phyloP scores from a whole-genome alignment of 148 eudicot genomes.

The Fagopyrum homotropicum region DNA sequence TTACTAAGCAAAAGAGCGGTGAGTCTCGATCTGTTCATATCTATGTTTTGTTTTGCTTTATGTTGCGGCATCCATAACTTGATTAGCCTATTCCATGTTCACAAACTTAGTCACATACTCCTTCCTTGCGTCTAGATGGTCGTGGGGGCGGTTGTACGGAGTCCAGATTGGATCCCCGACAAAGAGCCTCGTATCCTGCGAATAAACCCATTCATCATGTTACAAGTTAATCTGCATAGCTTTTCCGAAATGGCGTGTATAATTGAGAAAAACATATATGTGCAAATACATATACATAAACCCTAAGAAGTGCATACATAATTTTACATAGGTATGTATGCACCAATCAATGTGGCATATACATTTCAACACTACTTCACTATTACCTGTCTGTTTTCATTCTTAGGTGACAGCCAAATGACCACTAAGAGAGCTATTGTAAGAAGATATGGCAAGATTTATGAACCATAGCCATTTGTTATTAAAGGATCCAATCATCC shows the following conservation, averaged over 20 bases:
- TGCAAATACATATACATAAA: too few species aligned
- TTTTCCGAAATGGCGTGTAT: not conserved
- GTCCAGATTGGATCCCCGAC: conserved; percentile 92
- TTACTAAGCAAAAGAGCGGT: not conserved
- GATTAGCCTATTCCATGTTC: conserved; percentile 30
- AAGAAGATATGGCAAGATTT: too few species aligned
- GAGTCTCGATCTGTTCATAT: not conserved
- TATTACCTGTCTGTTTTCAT: too few species aligned
- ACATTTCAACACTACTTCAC: too few species aligned
- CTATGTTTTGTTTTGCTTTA: conserved; percentile 16
- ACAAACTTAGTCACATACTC: conserved; percentile 45
- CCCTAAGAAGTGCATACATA: too few species aligned
- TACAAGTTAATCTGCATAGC: not conserved
- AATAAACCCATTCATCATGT: not conserved
- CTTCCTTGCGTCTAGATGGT: conserved; percentile 68
- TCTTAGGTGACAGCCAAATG: too few species aligned
- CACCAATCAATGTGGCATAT: too few species aligned
- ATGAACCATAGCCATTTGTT: too few species aligned
- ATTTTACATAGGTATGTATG: too few species aligned
- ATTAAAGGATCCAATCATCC: too few species aligned
- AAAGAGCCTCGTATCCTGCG: conserved; percentile 81
- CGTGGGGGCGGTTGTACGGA: conserved; percentile 77
- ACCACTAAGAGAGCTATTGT: too few species aligned
- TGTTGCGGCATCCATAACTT: conserved; percentile 52
- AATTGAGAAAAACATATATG: too few species aligned